Percentiles rank a stretch among this genome's conserved stretches.
Conservation (phyloP, 768 basidiomycete genomes). For the Auriculariales sp. region DNA sequence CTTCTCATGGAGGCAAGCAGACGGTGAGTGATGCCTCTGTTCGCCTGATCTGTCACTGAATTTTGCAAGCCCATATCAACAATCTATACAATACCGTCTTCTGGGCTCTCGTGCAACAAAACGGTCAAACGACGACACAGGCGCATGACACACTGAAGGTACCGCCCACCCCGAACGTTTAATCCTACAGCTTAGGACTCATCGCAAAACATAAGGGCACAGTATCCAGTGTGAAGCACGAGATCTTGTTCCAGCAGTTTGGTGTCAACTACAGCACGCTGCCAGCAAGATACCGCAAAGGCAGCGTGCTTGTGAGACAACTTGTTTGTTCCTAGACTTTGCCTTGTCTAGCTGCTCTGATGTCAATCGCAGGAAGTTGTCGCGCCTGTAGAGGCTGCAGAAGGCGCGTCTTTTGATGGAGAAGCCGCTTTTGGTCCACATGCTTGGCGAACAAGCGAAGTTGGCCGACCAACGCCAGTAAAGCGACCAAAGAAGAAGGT, state of each 20-base stretch:
- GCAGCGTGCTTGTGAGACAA: conserved; percentile 66
- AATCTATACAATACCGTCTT: conserved; percentile 94
- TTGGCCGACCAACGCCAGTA: conserved; percentile 16
- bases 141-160: conserved; percentile 75
- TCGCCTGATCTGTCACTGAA: background rate
- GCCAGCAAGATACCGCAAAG: conserved; percentile 62
- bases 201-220: conserved; percentile 47
- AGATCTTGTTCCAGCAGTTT: conserved; percentile 73
- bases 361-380: background rate
- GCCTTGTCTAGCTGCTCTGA: background rate
- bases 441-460: background rate
- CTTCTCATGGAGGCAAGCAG: conserved; percentile 90
- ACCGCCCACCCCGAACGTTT: background rate
- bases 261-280: conserved; percentile 78
- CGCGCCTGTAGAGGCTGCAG: background rate
- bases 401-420: background rate
- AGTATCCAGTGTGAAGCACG: conserved; percentile 78
- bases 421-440: background rate
- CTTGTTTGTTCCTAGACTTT: conserved; percentile 22
- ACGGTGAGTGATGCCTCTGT: conserved; percentile 47
- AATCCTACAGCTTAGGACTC: background rate
- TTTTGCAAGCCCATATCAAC: conserved; percentile 81
- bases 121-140: conserved; percentile 60
- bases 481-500: conserved; percentile 28
- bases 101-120: conserved; percentile 83